A percentile compares a stretch with the other conserved stretches of the same genome.
Conservation (phyloP, 2,329 filamentous ascomycete species). For the Neofusicoccum sp. region DNA sequence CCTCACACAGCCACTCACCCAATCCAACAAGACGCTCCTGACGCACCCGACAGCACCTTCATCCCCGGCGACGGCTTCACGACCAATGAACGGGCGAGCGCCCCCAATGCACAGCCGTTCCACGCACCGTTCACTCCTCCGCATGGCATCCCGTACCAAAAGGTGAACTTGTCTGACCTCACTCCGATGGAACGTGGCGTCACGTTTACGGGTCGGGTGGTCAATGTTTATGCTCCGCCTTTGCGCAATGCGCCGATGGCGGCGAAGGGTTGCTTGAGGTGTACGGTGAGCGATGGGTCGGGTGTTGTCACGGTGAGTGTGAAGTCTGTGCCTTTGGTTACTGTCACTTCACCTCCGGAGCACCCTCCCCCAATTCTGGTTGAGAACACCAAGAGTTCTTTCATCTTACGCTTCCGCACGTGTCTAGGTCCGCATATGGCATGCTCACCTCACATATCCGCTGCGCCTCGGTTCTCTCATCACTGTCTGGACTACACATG, state of each 20-base stretch:
- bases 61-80: conserved; percentile 55
- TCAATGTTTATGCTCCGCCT: conserved; percentile 52
- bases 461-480: conserved; percentile 55
- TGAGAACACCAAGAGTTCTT: no score
- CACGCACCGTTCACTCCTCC: background rate
- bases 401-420: conserved; percentile 31
- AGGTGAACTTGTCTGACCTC: conserved; percentile 48
- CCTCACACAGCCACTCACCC: background rate
- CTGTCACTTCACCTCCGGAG: background rate
- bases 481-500: conserved; percentile 57
- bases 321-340: conserved; percentile 22
- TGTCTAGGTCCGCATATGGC: conserved; percentile 49
- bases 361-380: background rate
- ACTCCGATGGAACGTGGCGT: conserved; percentile 51
- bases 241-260: conserved; percentile 43
- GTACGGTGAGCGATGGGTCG: conserved; percentile 57
- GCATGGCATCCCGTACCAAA: conserved; percentile 40
- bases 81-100: conserved; percentile 34
- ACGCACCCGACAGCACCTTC: conserved; percentile 14
- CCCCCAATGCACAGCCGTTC: background rate
- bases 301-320: conserved; percentile 52
- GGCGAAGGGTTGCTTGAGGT: conserved; percentile 52
- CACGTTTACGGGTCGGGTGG: conserved; percentile 55
- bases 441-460: conserved; percentile 40
- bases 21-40: conserved; percentile 22